Evolutionary conservation across 768 basidiomycete species (phyloP), one percentile per base, ranked within the genome.

Genomic region (Hypholoma sublateritium): DNA sequence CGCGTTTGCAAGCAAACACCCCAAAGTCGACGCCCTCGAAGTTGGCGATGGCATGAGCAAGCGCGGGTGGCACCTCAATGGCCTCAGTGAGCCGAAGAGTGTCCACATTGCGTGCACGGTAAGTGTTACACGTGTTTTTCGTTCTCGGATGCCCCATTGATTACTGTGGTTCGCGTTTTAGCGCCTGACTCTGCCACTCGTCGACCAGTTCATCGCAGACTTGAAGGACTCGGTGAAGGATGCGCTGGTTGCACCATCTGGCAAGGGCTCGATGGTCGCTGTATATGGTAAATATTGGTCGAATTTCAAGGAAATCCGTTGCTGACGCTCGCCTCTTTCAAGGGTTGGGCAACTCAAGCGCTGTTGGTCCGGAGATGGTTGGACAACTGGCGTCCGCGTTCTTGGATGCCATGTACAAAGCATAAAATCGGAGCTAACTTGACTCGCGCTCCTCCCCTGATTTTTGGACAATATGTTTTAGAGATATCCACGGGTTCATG

Each of bases 101-200:
- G 80, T 98, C 42, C 97, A 99, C 72, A 91, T 98, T 62, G 95
- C 95, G 35, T 90, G 89, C 72, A 99, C 96, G 64, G 93, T 96
- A 65, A 64, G 89, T 69, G 14, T 22, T 41, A 16, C 13, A 28
- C 2, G 16, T 16, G 17, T 41, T 32, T 32, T 7, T 32, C 9
- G 28, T 9, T 3, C 28, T 32, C 24, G 48, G 14, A 50, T 50
- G 8, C 35, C 22, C 41, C 11, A 28, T 11, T 52, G 12, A 42
- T 55, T 46, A 17, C 24, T 50, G 6, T 9, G 28, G 28, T 32
- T 9, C 28, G 28, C 1, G 5, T 32, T 48, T 56, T 61, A 95
- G 93, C 82, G 86, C 19, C 74, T 96, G 59, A 97, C 94, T n/a
- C 80, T 95, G 8, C 73, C 80, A 1, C 76, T 79, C 55, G 84